phyloP scores from a whole-genome alignment of 352 stramenopile species.

The Lagenidium giganteum region DNA sequence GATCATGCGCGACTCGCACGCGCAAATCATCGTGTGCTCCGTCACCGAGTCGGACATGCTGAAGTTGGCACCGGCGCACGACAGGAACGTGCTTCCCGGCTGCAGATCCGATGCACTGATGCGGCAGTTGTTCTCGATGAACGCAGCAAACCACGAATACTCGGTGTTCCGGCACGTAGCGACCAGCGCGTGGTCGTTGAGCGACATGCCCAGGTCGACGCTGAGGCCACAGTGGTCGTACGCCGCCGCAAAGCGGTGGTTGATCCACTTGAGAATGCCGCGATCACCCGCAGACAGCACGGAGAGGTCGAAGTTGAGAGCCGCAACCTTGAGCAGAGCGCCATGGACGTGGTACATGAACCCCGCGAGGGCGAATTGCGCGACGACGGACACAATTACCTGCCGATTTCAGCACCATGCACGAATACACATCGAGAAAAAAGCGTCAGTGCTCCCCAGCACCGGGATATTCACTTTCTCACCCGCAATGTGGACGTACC shows the following conservation, averaged over 20 bases:
- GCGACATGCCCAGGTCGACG: conserved; percentile 57
- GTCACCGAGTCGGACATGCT: conserved; percentile 56
- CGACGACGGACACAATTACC: conserved; percentile 73
- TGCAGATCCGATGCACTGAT: conserved; percentile 50
- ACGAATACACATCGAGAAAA: not conserved
- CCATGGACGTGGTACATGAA: conserved; percentile 81
- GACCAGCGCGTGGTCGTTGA: conserved; percentile 28
- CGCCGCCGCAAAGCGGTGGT: conserved; percentile 67
- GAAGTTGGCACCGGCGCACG: conserved; percentile 61
- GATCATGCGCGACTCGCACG: conserved; percentile 76
- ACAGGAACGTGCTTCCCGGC: conserved; percentile 55
- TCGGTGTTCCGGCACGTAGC: conserved; percentile 51
- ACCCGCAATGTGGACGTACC: too few relatives aligned
- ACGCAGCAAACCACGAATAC: conserved; percentile 69
- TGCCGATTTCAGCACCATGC: conserved; percentile 1
- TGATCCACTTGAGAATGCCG: conserved; percentile 69
- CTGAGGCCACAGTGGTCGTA: conserved; percentile 67
- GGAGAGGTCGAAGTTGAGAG: conserved; percentile 68
- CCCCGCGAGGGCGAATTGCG: conserved; percentile 68
- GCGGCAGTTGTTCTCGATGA: conserved; percentile 67
- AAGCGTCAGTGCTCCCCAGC: not conserved
- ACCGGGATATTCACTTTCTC: conserved; percentile 3
- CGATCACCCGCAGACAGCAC: conserved; percentile 47
- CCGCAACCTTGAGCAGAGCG: conserved; percentile 55
- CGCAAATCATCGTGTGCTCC: conserved; percentile 78